Conservation (phyloP, 208 protist genomes). For the Acanthamoeba healyi region DNA sequence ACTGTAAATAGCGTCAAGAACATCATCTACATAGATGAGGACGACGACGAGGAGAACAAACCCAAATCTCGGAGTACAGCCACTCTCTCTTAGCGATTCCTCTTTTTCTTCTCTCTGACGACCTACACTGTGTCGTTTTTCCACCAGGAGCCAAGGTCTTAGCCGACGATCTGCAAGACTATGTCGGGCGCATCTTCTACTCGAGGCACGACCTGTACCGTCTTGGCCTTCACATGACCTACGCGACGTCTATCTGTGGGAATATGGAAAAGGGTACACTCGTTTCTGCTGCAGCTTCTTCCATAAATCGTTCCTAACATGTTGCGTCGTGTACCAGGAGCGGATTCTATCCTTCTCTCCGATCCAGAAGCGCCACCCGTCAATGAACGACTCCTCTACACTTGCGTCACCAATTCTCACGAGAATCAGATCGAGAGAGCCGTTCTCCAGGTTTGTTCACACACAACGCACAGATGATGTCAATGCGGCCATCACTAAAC, state of each 20-base stretch:
- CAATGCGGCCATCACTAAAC: neutral
- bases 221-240: constrained; percentile 10
- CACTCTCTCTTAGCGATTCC: no score
- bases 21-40: constrained; percentile 45
- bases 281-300: neutral
- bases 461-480: no score
- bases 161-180: neutral
- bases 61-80: neutral
- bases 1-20: neutral
- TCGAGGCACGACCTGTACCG: constrained; percentile 1
- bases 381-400: constrained; percentile 46
- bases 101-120: no score
- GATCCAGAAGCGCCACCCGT: neutral
- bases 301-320: neutral
- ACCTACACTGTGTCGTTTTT: no score
- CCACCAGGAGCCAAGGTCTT: neutral
- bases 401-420: constrained; percentile 33
- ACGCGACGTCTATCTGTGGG: constrained; percentile 26
- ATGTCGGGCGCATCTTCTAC: constrained; percentile 50
- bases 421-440: constrained; percentile 52
- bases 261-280: constrained; percentile 52
- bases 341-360: neutral
- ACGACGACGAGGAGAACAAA: neutral
- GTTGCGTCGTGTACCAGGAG: neutral
- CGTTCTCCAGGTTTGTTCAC: neutral